Base-by-base conservation (phyloP, 1,284 basidiomycete species). In the Jaminaea rosea region DNA sequence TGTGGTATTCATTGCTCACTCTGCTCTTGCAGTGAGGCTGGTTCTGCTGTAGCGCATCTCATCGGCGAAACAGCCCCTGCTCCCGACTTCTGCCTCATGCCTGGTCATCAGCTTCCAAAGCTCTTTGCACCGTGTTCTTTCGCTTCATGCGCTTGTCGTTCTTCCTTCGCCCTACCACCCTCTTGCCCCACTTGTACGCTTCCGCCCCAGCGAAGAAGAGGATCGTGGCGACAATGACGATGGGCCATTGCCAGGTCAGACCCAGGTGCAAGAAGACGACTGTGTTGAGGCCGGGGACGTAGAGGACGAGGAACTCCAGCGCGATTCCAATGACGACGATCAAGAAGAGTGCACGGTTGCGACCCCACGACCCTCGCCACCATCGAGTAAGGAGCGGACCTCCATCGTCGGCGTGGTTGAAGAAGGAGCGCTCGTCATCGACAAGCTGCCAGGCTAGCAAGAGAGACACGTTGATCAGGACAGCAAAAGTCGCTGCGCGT, bases 271-370 rank as follows among this genome's bases (percentile, higher is more conserved):
- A 58, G 57, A 75, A 75, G 37, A 75, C 73, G 10, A 69, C 51
- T 32, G 65, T 53, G 59, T 74, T 75, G 42, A 75, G 58, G 5
- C 66, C 73, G 1, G 72, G 65, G n/a, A 82, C 77, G 59, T 81
- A 82, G 41, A 82, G 73, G 42, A 79, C 75, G 60, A 75, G 76
- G 53, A 81, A 79, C 21, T 81, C 78, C 50, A 75, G 77, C 45
- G 78, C 62, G 72, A 80, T 78, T 5, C 80, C 80, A 46, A 60
- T 44, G 10, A 70, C 53, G 28, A 72, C 59, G 32, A 62, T 65
- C 52, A 60, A 36, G 58, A 73, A 73, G 10, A 73, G 53, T 49
- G 69, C 61, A 49, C 61, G 62, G 61, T 73, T 73, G 34, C 52
- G 52, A 26, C 57, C 63, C 67, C 63, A 73, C 8, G 61, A 62